These are phyloP conservation scores for Isatis tinctoria DNA, from an alignment of 345 rosid genomes.

Conservation along the genomic window DNA sequence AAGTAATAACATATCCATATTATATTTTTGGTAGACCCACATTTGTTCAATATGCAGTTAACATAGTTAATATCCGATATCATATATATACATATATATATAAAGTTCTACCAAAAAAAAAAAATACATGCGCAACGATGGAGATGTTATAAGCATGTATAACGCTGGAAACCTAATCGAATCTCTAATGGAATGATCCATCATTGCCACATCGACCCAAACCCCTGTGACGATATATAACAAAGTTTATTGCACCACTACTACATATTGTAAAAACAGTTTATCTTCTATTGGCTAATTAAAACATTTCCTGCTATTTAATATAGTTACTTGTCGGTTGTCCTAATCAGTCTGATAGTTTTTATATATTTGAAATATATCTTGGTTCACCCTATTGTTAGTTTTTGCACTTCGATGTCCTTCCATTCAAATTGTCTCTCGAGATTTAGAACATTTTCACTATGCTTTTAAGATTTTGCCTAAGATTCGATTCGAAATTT, in stretches of 20 bases:
- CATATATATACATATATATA: no score
- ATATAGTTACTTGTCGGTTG: not conserved
- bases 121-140: not conserved
- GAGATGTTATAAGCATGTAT: not conserved
- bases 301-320: not conserved
- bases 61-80: no score
- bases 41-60: no score
- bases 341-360: not conserved
- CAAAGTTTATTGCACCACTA: not conserved
- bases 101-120: no score
- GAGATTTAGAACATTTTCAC: not conserved
- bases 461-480: not conserved
- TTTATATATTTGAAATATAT: not conserved
- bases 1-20: no score
- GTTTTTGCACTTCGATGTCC: no score
- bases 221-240: not conserved
- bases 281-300: not conserved
- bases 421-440: not conserved
- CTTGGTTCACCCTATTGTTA: not conserved
- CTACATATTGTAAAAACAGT: not conserved
- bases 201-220: not conserved
- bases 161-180: not conserved
- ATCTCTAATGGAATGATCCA: not conserved
- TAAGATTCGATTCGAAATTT: not conserved
- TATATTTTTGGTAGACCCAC: not conserved